Conservation (phyloP, 257 asterid species). For the Jasminum sambac region DNA sequence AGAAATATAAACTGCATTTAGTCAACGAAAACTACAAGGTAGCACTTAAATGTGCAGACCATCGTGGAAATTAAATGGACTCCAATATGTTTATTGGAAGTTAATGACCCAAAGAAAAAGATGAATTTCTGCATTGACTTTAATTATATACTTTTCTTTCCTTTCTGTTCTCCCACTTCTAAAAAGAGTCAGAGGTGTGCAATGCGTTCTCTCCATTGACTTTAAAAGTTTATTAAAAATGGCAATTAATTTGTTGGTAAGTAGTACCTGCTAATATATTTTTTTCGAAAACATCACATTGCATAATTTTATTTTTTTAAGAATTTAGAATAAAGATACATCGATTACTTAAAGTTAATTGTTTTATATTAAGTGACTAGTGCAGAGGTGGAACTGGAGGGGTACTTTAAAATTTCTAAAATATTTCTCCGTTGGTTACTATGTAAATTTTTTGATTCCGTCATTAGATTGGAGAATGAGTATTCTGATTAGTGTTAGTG, state of each 20-base stretch:
- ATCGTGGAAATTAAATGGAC: not conserved
- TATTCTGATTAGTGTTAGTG: too few species aligned
- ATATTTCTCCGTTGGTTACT: too few species aligned
- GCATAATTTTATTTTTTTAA: not conserved
- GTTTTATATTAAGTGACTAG: too few species aligned
- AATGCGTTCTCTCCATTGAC: not conserved
- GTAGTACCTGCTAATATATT: not conserved
- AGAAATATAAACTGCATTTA: not conserved
- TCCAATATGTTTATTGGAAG: not conserved
- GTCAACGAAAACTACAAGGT: not conserved
- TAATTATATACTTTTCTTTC: not conserved
- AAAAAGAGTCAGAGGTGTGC: not conserved
- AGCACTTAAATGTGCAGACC: conserved; percentile 4
- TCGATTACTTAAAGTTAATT: too few species aligned
- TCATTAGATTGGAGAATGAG: too few species aligned
- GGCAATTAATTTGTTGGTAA: not conserved
- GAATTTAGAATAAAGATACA: not conserved
- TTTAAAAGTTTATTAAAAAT: not conserved
- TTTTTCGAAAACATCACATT: not conserved
- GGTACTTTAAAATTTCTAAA: too few species aligned
- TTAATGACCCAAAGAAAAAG: not conserved
- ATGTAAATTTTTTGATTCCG: too few species aligned
- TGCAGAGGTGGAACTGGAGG: too few species aligned
- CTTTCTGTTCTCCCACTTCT: not conserved
- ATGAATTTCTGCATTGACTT: not conserved